Conservation (phyloP, 2,329 filamentous ascomycete genomes). For the Fusarium pilosicola region DNA sequence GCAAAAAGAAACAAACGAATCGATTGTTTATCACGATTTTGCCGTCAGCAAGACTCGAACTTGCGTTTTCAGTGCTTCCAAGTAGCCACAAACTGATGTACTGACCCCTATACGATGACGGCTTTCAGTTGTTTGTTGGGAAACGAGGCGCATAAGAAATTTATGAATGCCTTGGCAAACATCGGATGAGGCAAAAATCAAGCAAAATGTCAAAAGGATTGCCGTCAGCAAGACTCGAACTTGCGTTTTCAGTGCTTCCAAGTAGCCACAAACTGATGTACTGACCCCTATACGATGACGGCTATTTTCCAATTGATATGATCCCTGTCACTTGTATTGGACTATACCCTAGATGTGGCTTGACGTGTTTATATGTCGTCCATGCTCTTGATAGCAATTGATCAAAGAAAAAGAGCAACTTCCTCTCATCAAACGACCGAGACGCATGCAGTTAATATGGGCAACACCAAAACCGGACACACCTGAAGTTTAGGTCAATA, state of each 20-base stretch:
- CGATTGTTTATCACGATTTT: not conserved
- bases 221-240: slow-evolving; percentile 45
- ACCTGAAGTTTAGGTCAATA: not conserved
- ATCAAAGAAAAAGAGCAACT: not conserved
- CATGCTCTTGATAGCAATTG: not conserved
- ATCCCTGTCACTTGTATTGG: slow-evolving; percentile 1
- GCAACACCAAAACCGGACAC: not conserved
- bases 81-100: slow-evolving; percentile 19
- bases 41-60: slow-evolving; percentile 20
- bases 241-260: slow-evolving; percentile 45
- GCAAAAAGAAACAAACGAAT: not conserved
- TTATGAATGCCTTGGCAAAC: not conserved
- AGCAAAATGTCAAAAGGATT: slow-evolving; percentile 16
- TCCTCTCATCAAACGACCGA: not conserved
- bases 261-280: slow-evolving; percentile 46
- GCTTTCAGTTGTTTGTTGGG: not conserved
- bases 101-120: slow-evolving; percentile 21
- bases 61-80: slow-evolving; percentile 17
- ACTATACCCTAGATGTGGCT: not conserved
- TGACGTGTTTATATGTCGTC: rapidly evolving
- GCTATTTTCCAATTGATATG: slow-evolving; percentile 12
- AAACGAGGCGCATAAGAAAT: not conserved
- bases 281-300: slow-evolving; percentile 46
- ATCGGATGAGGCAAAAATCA: not conserved
- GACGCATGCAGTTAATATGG: not conserved